These are phyloP conservation scores for Vanrija sp. DNA, from an alignment of 1,284 basidiomycete genomes.

Conservation along the genomic window DNA sequence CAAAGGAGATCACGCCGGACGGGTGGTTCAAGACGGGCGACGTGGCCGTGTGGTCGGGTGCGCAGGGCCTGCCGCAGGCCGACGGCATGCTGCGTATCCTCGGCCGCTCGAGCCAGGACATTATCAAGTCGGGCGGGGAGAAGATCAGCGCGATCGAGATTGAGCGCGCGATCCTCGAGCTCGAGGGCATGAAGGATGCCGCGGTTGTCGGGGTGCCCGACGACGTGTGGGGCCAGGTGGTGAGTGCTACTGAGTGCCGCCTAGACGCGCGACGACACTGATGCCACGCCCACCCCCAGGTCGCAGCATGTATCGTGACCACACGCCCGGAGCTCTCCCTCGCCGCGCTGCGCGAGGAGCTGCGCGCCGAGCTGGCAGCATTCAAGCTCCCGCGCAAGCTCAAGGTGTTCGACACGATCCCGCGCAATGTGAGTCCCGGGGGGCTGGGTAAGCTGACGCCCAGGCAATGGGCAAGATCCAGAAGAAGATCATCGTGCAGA, in stretches of 20 bases:
- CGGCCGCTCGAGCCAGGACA: constrained; percentile 36
- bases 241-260: constrained; percentile 24
- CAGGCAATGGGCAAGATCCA: constrained; percentile 34
- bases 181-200: constrained; percentile 38
- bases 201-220: constrained; percentile 43
- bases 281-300: constrained; percentile 2
- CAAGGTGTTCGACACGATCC: constrained; percentile 33
- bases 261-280: neutral
- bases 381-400: constrained; percentile 43
- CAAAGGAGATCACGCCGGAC: constrained; percentile 29
- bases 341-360: constrained; percentile 21
- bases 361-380: constrained; percentile 30
- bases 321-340: constrained; percentile 16
- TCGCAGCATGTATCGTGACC: constrained; percentile 28
- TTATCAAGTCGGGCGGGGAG: constrained; percentile 45
- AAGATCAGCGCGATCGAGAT: constrained; percentile 46
- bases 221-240: constrained; percentile 44
- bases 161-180: constrained; percentile 38
- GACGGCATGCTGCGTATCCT: constrained; percentile 32
- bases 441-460: neutral
- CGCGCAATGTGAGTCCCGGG: constrained; percentile 26
- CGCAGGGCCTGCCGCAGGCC: constrained; percentile 14
- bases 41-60: constrained; percentile 32
- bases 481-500: constrained; percentile 28
- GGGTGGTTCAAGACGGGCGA: constrained; percentile 49